Conservation (phyloP, 805 yeast genomes). For the Kodamaea laetipori region DNA sequence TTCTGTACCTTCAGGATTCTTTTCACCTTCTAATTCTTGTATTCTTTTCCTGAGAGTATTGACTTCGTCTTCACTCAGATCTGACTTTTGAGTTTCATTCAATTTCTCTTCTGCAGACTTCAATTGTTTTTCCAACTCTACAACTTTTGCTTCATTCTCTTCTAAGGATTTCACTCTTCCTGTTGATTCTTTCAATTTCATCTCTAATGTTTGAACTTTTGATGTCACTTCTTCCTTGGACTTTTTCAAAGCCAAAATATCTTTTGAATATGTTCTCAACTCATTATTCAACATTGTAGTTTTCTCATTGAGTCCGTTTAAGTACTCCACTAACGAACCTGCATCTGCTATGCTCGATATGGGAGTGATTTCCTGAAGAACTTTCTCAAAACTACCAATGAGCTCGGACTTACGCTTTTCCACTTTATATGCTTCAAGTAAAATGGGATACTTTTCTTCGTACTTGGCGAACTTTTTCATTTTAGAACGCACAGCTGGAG, state of each 20-base stretch:
- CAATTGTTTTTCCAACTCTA: constrained; percentile 7
- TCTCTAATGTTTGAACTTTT: constrained; percentile 6
- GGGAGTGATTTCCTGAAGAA: constrained; percentile 80
- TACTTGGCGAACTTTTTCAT: constrained; percentile 78
- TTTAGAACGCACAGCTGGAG: constrained; percentile 60
- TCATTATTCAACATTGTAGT: constrained; percentile 65
- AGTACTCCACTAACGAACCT: constrained; percentile 66
- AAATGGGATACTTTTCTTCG: constrained; percentile 85
- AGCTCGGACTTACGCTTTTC: constrained; percentile 71
- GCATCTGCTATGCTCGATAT: constrained; percentile 73
- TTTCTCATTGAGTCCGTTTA: constrained; percentile 62
- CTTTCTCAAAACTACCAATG: constrained; percentile 63
- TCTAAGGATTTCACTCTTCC: constrained; percentile 1
- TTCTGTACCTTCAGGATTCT: background rate
- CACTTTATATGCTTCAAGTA: constrained; percentile 79
- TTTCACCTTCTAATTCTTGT: constrained; percentile 1
- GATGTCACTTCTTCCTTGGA: constrained; percentile 5
- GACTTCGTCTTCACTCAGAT: background rate
- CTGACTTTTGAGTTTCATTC: background rate
- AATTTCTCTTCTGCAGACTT: background rate
- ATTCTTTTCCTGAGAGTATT: background rate
- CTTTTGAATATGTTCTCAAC: constrained; percentile 49
- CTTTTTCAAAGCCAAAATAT: constrained; percentile 19
- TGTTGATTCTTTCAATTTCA: background rate
- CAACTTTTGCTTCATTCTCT: background rate